phyloP scores from a whole-genome alignment of 106 monocot genomes.

The Dactylorhiza incarnata region DNA sequence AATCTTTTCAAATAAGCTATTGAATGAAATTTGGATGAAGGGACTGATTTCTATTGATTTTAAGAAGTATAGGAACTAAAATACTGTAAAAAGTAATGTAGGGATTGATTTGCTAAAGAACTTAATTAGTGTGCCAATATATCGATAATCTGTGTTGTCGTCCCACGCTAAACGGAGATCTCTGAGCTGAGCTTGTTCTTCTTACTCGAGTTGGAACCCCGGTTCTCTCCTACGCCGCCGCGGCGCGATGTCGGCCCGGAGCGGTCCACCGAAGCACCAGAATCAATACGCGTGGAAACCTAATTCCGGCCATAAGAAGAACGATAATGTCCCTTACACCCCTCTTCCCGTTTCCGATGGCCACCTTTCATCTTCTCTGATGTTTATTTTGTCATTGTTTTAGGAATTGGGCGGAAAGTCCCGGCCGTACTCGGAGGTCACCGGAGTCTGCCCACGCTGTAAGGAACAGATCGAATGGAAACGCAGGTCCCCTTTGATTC shows the following conservation, averaged over 20 bases:
- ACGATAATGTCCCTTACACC: slow-evolving; percentile 27
- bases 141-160: too few relatives aligned
- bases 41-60: too few relatives aligned
- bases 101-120: too few relatives aligned
- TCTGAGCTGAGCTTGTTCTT: too few relatives aligned
- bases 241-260: slow-evolving; percentile 39
- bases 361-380: neutral
- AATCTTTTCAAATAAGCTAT: too few relatives aligned
- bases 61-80: too few relatives aligned
- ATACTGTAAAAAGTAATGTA: too few relatives aligned
- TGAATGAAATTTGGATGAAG: too few relatives aligned
- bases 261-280: slow-evolving; percentile 88
- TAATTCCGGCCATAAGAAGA: slow-evolving; percentile 53
- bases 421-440: slow-evolving; percentile 66
- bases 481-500: slow-evolving; percentile 23
- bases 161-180: too few relatives aligned
- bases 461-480: slow-evolving; percentile 94
- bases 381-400: neutral
- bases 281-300: slow-evolving; percentile 82
- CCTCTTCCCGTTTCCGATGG: neutral
- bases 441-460: slow-evolving; percentile 80
- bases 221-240: too few relatives aligned
- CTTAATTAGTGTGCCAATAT: too few relatives aligned
- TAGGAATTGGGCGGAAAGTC: slow-evolving; percentile 72
- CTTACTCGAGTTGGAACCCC: too few relatives aligned